These are phyloP conservation scores for Xylaria sp. DNA, from an alignment of 2,329 filamentous ascomycete genomes.

Conservation along the genomic window DNA sequence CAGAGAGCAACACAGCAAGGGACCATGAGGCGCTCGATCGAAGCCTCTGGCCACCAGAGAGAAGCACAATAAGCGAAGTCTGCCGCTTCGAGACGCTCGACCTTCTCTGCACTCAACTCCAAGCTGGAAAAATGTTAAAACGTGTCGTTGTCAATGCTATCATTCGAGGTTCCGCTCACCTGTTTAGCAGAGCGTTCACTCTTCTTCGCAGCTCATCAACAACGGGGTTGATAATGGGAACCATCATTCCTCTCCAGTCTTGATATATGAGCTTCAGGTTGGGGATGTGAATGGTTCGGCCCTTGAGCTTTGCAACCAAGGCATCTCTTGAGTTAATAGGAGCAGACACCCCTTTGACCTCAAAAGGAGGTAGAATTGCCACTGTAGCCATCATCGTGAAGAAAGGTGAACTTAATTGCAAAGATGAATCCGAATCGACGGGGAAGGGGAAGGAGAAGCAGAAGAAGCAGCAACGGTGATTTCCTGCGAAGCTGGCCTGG, in stretches of 20 bases:
- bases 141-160: too few relatives aligned
- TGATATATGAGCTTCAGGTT: not conserved
- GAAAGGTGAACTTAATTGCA: not conserved
- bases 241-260: not conserved
- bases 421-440: not conserved
- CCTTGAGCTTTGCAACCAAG: not conserved
- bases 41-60: constrained; percentile 25
- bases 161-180: not conserved
- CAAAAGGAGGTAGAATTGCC: not conserved
- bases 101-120: not conserved
- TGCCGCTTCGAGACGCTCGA: constrained; percentile 16
- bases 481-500: too few relatives aligned
- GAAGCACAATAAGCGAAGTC: constrained; percentile 25
- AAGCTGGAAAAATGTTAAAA: not conserved
- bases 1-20: constrained; percentile 23
- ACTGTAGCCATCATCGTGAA: not conserved
- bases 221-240: not conserved
- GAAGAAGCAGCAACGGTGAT: too few relatives aligned
- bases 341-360: not conserved
- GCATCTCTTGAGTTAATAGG: not conserved
- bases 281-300: not conserved
- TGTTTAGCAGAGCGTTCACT: not conserved
- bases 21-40: constrained; percentile 17
- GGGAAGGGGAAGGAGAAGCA: too few relatives aligned
- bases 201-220: not conserved